Base-by-base conservation (phyloP, 257 asterid species). In the Striga asiatica region DNA sequence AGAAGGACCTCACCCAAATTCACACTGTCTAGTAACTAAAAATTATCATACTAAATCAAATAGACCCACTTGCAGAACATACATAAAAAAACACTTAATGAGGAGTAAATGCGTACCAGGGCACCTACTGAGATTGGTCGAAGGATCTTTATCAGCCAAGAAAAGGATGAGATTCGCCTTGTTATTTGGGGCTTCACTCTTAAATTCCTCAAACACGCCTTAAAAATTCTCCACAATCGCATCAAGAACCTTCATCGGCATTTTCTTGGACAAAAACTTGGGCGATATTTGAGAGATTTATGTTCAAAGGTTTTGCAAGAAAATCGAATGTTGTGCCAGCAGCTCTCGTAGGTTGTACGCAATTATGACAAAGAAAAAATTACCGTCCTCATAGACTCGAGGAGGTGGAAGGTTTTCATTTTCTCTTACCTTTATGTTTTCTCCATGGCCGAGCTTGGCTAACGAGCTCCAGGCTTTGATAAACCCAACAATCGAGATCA, bases 51-150 rank as follows among this genome's bases (percentile, higher is more conserved):
- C 7, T 21, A 14, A 10, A 55, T 16, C 10, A 8, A 22, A 3
- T 24, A 39, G 17, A 13, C 19, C 5, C n/a, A n/a, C n/a, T n/a
- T n/a, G n/a, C 13, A 55, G 46, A 54, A 34, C 2, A 5, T 12
- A 16, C 6, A 2, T 35, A 9, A 11, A 21, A 8, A 5, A 19
- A 31, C 12, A 27, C 5, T 16, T 14, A 52, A 1, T 0, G 39
- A 51, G 3, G 8, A n/a, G 16, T n/a, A 17, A 41, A 6, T 12
- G 16, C 10, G 42, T 78, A 85, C 98, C 98, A 50, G 95, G 95
- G 78, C 98, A 91, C 96, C 98, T 87, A 32, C 96, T 87, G 25
- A 71, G 94, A 57, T 77, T 71, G 71, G 96, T 91, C 66, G 95
- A 74, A 27, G 95, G 89, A 0, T 84, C 98, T 6, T 50, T 68